Evolutionary conservation across 75 land plant genomes (phyloP).

Genomic region (Ceratopteris richardii): DNA sequence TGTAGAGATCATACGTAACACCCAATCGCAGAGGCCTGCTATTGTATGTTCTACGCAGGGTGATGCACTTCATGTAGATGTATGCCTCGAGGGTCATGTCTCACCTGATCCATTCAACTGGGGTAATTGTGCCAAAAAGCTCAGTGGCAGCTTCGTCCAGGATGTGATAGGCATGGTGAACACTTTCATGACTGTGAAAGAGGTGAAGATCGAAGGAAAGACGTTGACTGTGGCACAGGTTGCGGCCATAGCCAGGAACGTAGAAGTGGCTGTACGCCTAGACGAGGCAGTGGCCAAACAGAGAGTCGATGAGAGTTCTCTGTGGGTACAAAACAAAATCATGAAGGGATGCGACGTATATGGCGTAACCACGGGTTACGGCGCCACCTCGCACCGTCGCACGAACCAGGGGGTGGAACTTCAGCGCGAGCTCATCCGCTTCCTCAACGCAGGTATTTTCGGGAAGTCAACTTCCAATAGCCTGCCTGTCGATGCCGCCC

Average conservation of each 20-base stretch:
- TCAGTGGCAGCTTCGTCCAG: constrained; percentile 47
- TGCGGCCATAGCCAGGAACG: constrained; percentile 39
- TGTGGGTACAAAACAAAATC: constrained; percentile 42
- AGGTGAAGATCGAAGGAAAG: constrained; percentile 39
- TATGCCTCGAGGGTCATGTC: not conserved
- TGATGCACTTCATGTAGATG: no score
- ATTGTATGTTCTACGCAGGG: no score
- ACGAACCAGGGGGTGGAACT: constrained; percentile 47
- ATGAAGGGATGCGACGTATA: constrained; percentile 38
- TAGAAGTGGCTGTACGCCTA: constrained; percentile 32
- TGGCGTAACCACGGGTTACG: constrained; percentile 53
- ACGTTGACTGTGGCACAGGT: constrained; percentile 44
- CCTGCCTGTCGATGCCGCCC: constrained; percentile 28
- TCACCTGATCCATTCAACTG: constrained; percentile 47
- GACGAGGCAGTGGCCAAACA: constrained; percentile 30
- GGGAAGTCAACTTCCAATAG: constrained; percentile 16
- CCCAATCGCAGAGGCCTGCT: no score
- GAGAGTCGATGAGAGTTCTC: constrained; percentile 40
- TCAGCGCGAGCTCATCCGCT: constrained; percentile 64
- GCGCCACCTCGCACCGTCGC: constrained; percentile 52
- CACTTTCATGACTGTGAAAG: constrained; percentile 21
- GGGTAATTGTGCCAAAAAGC: constrained; percentile 30
- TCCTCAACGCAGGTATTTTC: constrained; percentile 77
- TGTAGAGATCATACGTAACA: no score
- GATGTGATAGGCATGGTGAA: constrained; percentile 53